phyloP scores from a whole-genome alignment of 306 rosid genomes.

The Luffa aegyptiaca region DNA sequence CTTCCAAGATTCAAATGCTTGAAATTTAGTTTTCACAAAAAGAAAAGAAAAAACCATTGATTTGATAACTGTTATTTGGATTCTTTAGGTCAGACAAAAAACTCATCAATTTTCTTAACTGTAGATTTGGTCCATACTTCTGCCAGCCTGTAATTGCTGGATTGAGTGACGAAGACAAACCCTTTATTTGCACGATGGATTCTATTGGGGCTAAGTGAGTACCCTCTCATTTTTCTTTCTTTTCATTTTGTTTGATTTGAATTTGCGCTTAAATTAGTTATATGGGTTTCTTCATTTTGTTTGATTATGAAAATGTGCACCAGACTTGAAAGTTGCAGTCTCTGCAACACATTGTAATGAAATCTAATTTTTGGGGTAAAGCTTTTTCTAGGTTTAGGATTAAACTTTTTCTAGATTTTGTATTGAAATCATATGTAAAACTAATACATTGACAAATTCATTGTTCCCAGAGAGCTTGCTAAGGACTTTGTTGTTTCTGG shows the following conservation, averaged over 20 bases:
- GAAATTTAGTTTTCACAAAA: background rate
- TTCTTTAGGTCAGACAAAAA: background rate
- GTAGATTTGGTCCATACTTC: constrained; percentile 92
- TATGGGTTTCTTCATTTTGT: background rate
- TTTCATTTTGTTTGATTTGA: background rate
- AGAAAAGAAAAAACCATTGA: too few relatives aligned
- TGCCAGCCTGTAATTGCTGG: constrained; percentile 98
- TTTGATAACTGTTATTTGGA: background rate
- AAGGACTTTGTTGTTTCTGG: constrained; percentile 98
- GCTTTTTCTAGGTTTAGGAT: background rate
- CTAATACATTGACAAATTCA: constrained; percentile 6
- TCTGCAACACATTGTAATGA: background rate
- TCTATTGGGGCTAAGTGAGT: constrained; percentile 91
- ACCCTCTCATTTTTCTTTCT: background rate
- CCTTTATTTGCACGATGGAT: constrained; percentile 98
- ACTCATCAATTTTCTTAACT: background rate
- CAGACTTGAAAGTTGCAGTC: background rate
- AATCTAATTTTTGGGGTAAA: background rate
- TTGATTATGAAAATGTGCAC: background rate
- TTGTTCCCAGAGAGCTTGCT: constrained; percentile 75
- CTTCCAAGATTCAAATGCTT: background rate
- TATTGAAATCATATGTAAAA: background rate
- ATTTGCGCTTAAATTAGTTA: background rate
- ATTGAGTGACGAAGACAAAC: constrained; percentile 71
- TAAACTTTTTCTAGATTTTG: background rate